Evolutionary conservation across 495 filamentous ascomycete genomes (phyloP), one percentile per base, ranked within the genome.

Genomic region (Thermochaetoides thermophila): DNA sequence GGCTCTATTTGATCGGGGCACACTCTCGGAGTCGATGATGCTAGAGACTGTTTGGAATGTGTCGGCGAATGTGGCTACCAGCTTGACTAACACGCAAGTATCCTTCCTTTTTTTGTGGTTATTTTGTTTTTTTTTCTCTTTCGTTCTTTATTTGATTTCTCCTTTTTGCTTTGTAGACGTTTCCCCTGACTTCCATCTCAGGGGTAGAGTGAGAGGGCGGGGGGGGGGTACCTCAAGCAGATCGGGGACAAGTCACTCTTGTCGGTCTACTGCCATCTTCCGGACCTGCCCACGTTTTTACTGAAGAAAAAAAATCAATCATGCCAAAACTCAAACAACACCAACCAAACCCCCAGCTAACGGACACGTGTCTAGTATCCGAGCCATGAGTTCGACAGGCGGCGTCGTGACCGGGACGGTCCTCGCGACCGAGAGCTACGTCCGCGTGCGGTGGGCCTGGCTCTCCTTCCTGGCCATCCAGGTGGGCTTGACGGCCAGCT

Each of bases 21-120:
- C 12, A 18, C 24, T 20, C 17, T 37, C 35, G 6, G 35, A 35
- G 29, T 29, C 22, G 9, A 12, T 31, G 5, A 19, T 38, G 29
- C 23, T 28, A 3, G 36, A 14, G 2, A 34, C 25, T n/a, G 36
- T 53, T 12, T 13, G 15, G 7, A 52, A 49, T 12, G 1, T 44
- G 14, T 42, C 40, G 21, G 10, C 19, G 14, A 53, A 53, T 24
- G 37, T 53, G 21, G 49, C 49, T 9, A 34, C 35, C 10, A 47
- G 43, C 31, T 18, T 53, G 39, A 45, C 46, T 0, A 53, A 52
- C 29, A 22, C 37, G 48, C 43, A 35, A 49, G 48, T 37, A 13
- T 7, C 21, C 5, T 18, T 22, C 27, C 21, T 29, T 13, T 9
- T 17, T 27, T 24, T 24, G 6, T 24, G 6, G 11, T 24, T 24